phyloP scores from a whole-genome alignment of 768 basidiomycete genomes.

The Termitomyces sp. region DNA sequence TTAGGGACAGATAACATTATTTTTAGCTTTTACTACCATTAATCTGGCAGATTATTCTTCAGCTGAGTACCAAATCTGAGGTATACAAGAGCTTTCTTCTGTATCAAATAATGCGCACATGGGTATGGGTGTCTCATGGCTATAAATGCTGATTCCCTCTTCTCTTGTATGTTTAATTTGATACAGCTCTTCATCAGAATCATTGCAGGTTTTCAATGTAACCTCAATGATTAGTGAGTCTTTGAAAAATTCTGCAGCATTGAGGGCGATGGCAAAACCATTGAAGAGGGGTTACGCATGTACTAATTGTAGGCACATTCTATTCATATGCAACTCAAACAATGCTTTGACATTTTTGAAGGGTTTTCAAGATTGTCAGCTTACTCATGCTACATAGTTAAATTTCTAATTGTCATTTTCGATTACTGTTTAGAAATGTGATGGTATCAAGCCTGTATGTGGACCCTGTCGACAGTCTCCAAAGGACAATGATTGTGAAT shows the following conservation, averaged over 20 bases:
- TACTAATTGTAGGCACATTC: slow-evolving; percentile 46
- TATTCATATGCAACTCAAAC: not conserved
- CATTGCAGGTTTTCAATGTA: slow-evolving; percentile 15
- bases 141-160: slow-evolving; percentile 34
- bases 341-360: slow-evolving; percentile 14
- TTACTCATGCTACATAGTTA: not conserved
- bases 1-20: too few relatives aligned
- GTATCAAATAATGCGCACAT: too few relatives aligned
- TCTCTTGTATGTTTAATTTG: slow-evolving; percentile 33
- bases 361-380: slow-evolving; percentile 50
- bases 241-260: slow-evolving; percentile 25
- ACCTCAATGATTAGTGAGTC: slow-evolving; percentile 38
- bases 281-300: slow-evolving; percentile 54
- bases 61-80: too few relatives aligned
- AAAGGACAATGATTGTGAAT: slow-evolving; percentile 68
- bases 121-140: slow-evolving; percentile 12
- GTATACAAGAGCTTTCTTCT: slow-evolving; percentile 4
- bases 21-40: too few relatives aligned
- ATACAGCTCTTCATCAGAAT: slow-evolving; percentile 26
- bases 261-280: slow-evolving; percentile 33
- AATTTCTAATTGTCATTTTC: slow-evolving; percentile 3
- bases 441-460: slow-evolving; percentile 61
- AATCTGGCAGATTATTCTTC: too few relatives aligned
- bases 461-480: slow-evolving; percentile 58
- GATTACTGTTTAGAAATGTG: slow-evolving; percentile 50